A percentile compares a stretch with the other conserved stretches of the same genome.
Evolutionary conservation across 352 stramenopile species (phyloP).

Genomic region (Lagenidium sp.): DNA sequence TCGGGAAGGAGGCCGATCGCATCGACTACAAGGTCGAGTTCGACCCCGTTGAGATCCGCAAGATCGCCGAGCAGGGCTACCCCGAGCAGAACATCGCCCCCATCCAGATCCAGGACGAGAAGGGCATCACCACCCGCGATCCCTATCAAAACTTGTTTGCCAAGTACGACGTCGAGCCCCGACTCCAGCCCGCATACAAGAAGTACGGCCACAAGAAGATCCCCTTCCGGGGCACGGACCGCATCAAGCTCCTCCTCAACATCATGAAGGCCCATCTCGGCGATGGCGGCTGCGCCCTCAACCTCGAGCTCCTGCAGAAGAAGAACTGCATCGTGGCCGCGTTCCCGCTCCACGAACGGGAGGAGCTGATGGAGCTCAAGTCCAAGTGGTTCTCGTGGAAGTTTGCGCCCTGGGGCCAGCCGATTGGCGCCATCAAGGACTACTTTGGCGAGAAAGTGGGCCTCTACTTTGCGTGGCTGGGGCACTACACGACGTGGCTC

Average conservation of each 20-base stretch:
- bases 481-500: slow-evolving; percentile 93
- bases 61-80: slow-evolving; percentile 43
- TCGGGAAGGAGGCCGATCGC: slow-evolving; percentile 60
- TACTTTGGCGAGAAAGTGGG: slow-evolving; percentile 89
- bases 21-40: slow-evolving; percentile 81
- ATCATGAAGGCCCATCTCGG: slow-evolving; percentile 44
- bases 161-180: slow-evolving; percentile 62
- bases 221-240: slow-evolving; percentile 63
- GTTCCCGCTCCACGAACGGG: slow-evolving; percentile 48
- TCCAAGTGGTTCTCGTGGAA: slow-evolving; percentile 60
- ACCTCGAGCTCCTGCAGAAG: slow-evolving; percentile 35
- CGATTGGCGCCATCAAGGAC: slow-evolving; percentile 56
- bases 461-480: slow-evolving; percentile 96
- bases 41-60: slow-evolving; percentile 39
- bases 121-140: slow-evolving; percentile 38
- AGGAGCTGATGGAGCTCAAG: slow-evolving; percentile 36
- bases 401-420: slow-evolving; percentile 48
- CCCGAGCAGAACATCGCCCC: slow-evolving; percentile 46
- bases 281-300: slow-evolving; percentile 53
- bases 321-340: slow-evolving; percentile 48
- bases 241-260: slow-evolving; percentile 67
- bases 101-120: slow-evolving; percentile 49
- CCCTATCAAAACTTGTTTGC: slow-evolving; percentile 66
- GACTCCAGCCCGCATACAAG: slow-evolving; percentile 52
- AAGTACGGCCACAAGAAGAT: slow-evolving; percentile 66